These are phyloP conservation scores for Cystobasidium onofrii DNA, from an alignment of 768 basidiomycete genomes.

Conservation along the genomic window DNA sequence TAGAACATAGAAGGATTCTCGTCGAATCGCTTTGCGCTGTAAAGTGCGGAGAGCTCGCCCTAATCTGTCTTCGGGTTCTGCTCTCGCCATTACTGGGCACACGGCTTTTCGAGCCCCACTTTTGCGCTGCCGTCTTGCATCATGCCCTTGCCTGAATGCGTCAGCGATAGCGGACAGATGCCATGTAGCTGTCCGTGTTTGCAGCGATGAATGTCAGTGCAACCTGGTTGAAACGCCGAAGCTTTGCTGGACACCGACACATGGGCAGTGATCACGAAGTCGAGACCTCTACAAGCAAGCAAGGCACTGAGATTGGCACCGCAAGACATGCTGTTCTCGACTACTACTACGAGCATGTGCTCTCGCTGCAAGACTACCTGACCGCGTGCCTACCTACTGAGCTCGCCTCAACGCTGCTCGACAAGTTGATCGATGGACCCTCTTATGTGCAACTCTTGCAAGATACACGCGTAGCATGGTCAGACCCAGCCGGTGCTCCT, in stretches of 20 bases:
- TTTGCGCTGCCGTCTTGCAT: too few relatives aligned
- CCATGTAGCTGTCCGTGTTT: too few relatives aligned
- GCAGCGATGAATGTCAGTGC: background rate
- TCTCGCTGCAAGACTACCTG: conserved; percentile 2
- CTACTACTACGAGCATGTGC: conserved; percentile 12
- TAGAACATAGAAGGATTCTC: too few relatives aligned
- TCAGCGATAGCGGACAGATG: too few relatives aligned
- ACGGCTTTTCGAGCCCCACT: too few relatives aligned
- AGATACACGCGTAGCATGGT: background rate
- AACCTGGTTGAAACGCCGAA: background rate
- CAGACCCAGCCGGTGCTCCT: background rate
- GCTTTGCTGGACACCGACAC: background rate
- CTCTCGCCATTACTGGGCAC: too few relatives aligned
- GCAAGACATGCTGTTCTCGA: conserved; percentile 5
- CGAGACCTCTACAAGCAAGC: background rate
- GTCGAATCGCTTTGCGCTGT: too few relatives aligned
- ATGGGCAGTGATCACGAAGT: background rate
- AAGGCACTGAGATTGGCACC: background rate
- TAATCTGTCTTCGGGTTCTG: too few relatives aligned
- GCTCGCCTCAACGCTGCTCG: background rate
- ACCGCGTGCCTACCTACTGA: background rate
- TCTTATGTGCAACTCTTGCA: background rate
- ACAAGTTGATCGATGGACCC: background rate
- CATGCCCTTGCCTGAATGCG: too few relatives aligned
- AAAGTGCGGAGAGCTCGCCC: too few relatives aligned